Evolutionary conservation across 1,284 basidiomycete genomes (phyloP).

Genomic region (Irpex sp.): DNA sequence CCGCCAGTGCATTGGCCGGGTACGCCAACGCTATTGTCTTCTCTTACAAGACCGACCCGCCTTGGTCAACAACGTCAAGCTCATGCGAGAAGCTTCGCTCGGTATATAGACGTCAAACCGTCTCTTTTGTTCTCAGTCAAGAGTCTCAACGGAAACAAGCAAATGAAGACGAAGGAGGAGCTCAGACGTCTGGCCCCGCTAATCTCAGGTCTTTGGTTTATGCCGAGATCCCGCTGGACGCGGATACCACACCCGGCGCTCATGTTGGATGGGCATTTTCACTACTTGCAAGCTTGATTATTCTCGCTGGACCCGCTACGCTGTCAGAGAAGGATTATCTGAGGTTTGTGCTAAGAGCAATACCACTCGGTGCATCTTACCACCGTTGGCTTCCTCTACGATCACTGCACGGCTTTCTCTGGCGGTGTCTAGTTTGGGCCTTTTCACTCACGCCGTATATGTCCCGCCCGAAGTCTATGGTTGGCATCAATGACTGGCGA

Average conservation of each 20-base stretch:
- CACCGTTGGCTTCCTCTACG: slow-evolving; percentile 32
- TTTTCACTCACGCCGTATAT: slow-evolving; percentile 19
- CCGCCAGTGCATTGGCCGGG: slow-evolving; percentile 37
- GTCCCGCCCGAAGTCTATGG: slow-evolving; percentile 2
- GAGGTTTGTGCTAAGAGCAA: slow-evolving; percentile 35
- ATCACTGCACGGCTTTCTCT: slow-evolving; percentile 41
- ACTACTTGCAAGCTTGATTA: slow-evolving; percentile 42
- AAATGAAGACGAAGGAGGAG: not conserved
- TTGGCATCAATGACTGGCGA: not conserved
- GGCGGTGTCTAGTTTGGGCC: slow-evolving; percentile 55
- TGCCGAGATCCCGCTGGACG: slow-evolving; percentile 19
- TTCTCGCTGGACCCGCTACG: slow-evolving; percentile 41
- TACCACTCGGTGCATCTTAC: slow-evolving; percentile 26
- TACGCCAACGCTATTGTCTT: slow-evolving; percentile 31
- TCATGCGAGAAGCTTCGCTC: slow-evolving; percentile 6
- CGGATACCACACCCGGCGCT: slow-evolving; percentile 21
- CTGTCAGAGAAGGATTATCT: slow-evolving; percentile 38
- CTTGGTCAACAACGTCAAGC: not conserved
- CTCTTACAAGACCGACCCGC: slow-evolving; percentile 14
- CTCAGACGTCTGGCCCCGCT: too few species aligned
- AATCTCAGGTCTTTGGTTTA: slow-evolving; percentile 10
- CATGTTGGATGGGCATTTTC: slow-evolving; percentile 33
- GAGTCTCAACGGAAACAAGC: not conserved
- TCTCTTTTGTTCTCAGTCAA: not conserved
- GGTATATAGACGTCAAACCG: not conserved